These are phyloP conservation scores for Acorus gramineus DNA, from an alignment of 106 monocot genomes.

Conservation along the genomic window DNA sequence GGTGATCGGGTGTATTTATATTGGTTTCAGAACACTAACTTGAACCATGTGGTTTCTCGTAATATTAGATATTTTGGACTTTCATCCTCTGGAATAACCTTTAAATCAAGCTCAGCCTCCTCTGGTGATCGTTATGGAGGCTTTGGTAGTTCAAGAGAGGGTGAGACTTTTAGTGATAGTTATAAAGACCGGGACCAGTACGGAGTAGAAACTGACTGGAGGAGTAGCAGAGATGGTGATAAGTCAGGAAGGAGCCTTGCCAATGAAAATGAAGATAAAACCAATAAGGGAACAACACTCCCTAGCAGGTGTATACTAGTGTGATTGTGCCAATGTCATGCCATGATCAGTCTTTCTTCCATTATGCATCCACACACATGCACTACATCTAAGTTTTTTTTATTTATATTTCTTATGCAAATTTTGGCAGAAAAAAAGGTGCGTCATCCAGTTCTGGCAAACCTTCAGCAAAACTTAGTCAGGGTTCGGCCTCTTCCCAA, in stretches of 20 bases:
- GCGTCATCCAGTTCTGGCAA: constrained; percentile 17
- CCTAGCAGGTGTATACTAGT: not conserved
- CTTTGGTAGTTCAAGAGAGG: constrained; percentile 34
- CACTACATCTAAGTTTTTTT: no score
- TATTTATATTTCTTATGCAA: not conserved
- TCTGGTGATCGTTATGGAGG: constrained; percentile 45
- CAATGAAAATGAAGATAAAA: constrained; percentile 20
- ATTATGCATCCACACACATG: no score
- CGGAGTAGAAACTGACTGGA: constrained; percentile 16
- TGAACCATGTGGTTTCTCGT: constrained; percentile 3
- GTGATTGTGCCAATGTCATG: constrained; percentile 10
- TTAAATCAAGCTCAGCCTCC: constrained; percentile 62
- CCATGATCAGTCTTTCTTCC: not conserved
- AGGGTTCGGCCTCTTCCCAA: constrained; percentile 12
- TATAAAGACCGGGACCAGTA: constrained; percentile 35
- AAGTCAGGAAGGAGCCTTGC: constrained; percentile 17
- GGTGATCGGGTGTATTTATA: no score
- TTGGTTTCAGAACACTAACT: not conserved
- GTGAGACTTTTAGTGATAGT: constrained; percentile 40
- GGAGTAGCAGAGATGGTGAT: constrained; percentile 10
- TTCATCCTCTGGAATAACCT: constrained; percentile 74
- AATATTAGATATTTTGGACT: constrained; percentile 76
- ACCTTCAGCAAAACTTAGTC: constrained; percentile 12
- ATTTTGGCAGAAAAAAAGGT: constrained; percentile 14
- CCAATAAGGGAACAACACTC: constrained; percentile 20